phyloP scores from a whole-genome alignment of 768 basidiomycete genomes.

The Suillus weaverae region DNA sequence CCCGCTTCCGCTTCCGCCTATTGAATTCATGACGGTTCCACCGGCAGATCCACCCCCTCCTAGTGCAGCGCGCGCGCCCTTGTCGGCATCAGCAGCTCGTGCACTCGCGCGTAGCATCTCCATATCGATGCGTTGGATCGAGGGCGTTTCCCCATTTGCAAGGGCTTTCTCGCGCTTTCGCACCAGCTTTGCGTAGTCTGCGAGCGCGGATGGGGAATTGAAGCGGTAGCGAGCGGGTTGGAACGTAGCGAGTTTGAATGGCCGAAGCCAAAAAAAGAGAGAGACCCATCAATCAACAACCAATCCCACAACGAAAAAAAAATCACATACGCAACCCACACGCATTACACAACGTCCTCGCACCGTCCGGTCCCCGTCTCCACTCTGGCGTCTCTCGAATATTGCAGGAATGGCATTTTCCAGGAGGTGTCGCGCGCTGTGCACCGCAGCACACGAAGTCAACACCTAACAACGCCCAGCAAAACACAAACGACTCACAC shows the following conservation, averaged over 20 bases:
- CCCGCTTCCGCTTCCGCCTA: slow-evolving; percentile 7
- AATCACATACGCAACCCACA: slow-evolving; percentile 74
- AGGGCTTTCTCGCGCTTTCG: slow-evolving; percentile 72
- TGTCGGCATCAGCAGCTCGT: slow-evolving; percentile 50
- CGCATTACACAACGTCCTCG: slow-evolving; percentile 81
- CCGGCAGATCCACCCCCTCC: slow-evolving; percentile 16
- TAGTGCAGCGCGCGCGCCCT: slow-evolving; percentile 30
- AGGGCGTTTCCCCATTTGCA: slow-evolving; percentile 46
- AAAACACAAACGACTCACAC: slow-evolving; percentile 52
- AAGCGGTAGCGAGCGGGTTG: neutral
- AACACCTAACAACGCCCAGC: slow-evolving; percentile 16
- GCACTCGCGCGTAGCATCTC: slow-evolving; percentile 75
- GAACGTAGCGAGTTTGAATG: no score
- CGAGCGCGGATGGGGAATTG: neutral
- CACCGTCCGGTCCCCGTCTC: slow-evolving; percentile 82
- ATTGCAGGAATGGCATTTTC: slow-evolving; percentile 86
- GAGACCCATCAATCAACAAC: neutral
- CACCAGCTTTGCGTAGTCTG: slow-evolving; percentile 83
- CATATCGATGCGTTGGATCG: slow-evolving; percentile 59
- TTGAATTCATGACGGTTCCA: slow-evolving; percentile 19
- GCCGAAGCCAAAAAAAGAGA: neutral
- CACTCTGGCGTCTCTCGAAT: slow-evolving; percentile 89
- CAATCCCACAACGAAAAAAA: neutral
- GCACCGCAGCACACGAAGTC: slow-evolving; percentile 28
- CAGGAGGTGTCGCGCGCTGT: slow-evolving; percentile 82